A percentile compares a stretch with the other conserved stretches of the same genome.
Evolutionary conservation across 768 basidiomycete genomes (phyloP).

Genomic region (Chalciporus chontae): DNA sequence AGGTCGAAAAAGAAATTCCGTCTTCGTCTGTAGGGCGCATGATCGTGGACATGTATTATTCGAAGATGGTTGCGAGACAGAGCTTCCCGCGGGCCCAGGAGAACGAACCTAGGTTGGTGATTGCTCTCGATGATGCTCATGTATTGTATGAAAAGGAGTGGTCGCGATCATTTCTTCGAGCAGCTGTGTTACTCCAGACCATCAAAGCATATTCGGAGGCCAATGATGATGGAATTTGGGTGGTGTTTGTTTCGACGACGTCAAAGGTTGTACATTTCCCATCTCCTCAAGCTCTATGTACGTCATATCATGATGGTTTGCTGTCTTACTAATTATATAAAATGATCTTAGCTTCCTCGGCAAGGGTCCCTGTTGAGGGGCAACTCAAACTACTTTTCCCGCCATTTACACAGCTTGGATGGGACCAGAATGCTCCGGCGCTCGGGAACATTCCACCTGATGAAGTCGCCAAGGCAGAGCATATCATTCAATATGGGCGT

Average conservation of each 20-base stretch:
- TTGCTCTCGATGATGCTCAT: too few species aligned
- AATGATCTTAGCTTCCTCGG: background rate
- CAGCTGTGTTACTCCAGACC: too few species aligned
- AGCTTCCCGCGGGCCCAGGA: too few species aligned
- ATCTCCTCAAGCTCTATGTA: background rate
- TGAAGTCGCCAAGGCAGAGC: background rate
- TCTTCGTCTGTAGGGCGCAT: too few species aligned
- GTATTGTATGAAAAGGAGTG: too few species aligned
- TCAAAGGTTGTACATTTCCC: background rate
- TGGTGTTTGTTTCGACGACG: background rate
- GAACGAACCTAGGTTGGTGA: too few species aligned
- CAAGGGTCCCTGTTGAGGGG: background rate
- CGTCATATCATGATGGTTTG: background rate
- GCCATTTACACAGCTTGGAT: background rate
- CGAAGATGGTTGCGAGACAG: too few species aligned
- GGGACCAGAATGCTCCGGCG: background rate
- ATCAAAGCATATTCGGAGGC: too few species aligned
- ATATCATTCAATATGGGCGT: background rate
- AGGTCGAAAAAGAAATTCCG: too few species aligned
- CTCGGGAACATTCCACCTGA: too few species aligned
- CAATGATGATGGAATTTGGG: background rate
- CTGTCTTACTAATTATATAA: background rate
- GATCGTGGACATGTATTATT: too few species aligned
- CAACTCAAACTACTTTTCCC: background rate
- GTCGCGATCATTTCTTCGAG: too few species aligned